Conservation (phyloP, 768 basidiomycete species). For the Leccinum imitatum region DNA sequence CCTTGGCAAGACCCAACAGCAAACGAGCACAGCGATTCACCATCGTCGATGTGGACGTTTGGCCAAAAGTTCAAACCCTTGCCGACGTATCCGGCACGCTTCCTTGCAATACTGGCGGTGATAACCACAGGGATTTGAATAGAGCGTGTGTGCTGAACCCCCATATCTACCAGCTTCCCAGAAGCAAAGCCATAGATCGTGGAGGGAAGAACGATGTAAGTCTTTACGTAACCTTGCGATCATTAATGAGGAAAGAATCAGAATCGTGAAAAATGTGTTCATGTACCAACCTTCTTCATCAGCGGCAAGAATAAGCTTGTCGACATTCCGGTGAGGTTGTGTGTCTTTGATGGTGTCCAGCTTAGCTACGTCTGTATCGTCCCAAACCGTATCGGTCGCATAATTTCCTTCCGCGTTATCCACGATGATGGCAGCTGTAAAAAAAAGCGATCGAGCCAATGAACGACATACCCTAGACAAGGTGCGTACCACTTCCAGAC, state of each 20-base stretch:
- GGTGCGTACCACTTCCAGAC: constrained; percentile 49
- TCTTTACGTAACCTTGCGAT: constrained; percentile 19
- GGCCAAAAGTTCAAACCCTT: constrained; percentile 63
- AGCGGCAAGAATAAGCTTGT: constrained; percentile 44
- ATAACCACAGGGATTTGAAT: constrained; percentile 54
- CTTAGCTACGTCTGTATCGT: constrained; percentile 47
- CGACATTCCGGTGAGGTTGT: constrained; percentile 51
- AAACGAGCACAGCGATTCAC: constrained; percentile 5
- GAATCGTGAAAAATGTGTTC: too few species aligned
- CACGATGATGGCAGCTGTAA: constrained; percentile 37
- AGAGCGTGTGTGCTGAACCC: constrained; percentile 48
- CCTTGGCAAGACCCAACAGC: not conserved
- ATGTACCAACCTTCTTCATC: constrained; percentile 43
- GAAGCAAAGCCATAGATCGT: constrained; percentile 62
- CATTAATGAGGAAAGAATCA: not conserved
- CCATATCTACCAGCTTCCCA: constrained; percentile 46
- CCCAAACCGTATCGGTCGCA: constrained; percentile 40
- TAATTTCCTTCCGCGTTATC: constrained; percentile 47
- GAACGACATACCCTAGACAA: not conserved
- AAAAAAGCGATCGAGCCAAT: not conserved
- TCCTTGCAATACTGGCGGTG: constrained; percentile 44
- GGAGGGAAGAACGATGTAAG: constrained; percentile 49
- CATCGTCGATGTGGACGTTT: constrained; percentile 54
- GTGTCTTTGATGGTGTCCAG: constrained; percentile 46
- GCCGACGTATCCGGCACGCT: constrained; percentile 58